Conservation (phyloP, 805 yeast species). For the Wickerhamiella lipophila region DNA sequence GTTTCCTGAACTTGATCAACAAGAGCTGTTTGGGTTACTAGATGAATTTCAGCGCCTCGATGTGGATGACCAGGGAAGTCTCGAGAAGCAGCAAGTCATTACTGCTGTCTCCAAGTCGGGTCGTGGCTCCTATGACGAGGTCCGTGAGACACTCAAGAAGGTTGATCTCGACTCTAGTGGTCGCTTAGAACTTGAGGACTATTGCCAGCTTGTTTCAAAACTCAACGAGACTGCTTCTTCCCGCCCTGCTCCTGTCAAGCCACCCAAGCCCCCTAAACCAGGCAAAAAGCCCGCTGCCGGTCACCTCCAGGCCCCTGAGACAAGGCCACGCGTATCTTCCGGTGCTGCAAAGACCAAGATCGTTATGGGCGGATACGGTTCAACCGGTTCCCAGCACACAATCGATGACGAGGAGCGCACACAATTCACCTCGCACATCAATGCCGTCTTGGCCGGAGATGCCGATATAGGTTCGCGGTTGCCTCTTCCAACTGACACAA, state of each 20-base stretch:
- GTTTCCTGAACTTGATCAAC: conserved; percentile 74
- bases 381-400: conserved; percentile 90
- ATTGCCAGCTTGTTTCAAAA: conserved; percentile 70
- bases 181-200: conserved; percentile 91
- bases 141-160: conserved; percentile 81
- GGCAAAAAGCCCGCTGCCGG: not conserved
- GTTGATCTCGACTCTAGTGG: conserved; percentile 95
- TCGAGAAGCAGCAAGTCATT: conserved; percentile 80
- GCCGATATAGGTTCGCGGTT: conserved; percentile 67
- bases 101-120: conserved; percentile 72
- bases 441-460: conserved; percentile 82
- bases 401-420: conserved; percentile 94
- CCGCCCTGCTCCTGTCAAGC: conserved; percentile 9
- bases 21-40: conserved; percentile 70
- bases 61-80: conserved; percentile 84
- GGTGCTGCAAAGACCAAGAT: conserved; percentile 36
- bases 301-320: conserved; percentile 21
- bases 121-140: conserved; percentile 74
- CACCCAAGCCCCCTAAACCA: conserved; percentile 21
- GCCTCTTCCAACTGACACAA: conserved; percentile 86
- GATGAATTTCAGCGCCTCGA: conserved; percentile 74
- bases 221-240: conserved; percentile 27
- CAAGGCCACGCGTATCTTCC: conserved; percentile 27
- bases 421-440: conserved; percentile 93
- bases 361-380: conserved; percentile 62